Evolutionary conservation across 768 basidiomycete genomes (phyloP).

Genomic region (Mrakia frigida): DNA sequence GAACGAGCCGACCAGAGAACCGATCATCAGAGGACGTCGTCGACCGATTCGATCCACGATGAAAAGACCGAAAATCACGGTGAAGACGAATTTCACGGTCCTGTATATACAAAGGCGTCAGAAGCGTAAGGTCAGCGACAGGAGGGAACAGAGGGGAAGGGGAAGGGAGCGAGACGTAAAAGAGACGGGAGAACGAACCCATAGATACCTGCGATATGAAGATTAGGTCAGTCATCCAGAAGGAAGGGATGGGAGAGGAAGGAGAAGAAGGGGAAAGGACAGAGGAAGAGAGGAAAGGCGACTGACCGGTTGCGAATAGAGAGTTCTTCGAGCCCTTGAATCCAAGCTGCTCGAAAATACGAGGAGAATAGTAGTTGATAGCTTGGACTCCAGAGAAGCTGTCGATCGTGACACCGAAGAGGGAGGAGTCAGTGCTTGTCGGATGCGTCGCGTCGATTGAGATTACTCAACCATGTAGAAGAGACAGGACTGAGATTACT

Average conservation of each 20-base stretch:
- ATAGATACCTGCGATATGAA: conserved; percentile 46
- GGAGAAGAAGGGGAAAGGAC: no score
- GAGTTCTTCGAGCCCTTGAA: conserved; percentile 45
- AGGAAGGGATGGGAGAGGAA: no score
- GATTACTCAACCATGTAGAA: no score
- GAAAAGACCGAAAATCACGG: conserved; percentile 48
- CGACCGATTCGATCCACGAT: conserved; percentile 50
- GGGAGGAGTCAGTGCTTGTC: no score
- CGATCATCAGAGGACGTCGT: conserved; percentile 47
- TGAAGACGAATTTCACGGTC: conserved; percentile 48
- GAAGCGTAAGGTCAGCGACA: no score
- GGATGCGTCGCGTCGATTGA: no score
- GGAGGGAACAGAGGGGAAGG: background rate
- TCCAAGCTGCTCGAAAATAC: conserved; percentile 52
- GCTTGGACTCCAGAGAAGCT: conserved; percentile 35
- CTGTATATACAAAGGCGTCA: background rate
- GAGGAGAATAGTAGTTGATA: conserved; percentile 51
- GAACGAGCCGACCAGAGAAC: conserved; percentile 47
- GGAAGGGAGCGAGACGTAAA: no score
- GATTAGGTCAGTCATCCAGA: no score
- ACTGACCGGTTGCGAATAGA: conserved; percentile 45
- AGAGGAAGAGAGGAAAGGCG: no score
- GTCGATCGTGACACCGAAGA: no score
- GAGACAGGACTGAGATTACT: background rate
- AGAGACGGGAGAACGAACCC: conserved; percentile 32